phyloP scores from a whole-genome alignment of 805 yeast genomes.

The Hyphopichia homilentoma region DNA sequence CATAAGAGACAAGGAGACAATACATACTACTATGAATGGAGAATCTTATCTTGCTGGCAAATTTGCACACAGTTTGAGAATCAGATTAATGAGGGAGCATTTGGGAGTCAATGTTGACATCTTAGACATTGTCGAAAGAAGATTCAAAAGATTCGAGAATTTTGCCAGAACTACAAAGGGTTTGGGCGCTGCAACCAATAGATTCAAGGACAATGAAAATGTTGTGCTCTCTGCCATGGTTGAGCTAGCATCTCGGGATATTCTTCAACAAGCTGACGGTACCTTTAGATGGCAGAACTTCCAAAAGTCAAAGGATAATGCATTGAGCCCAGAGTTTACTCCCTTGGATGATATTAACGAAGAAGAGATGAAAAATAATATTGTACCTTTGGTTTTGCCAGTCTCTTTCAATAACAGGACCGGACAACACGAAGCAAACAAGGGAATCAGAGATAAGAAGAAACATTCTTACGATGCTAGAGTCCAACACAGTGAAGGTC shows the following conservation, averaged over 20 bases:
- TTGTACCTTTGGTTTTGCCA: slow-evolving; percentile 35
- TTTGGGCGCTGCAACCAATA: slow-evolving; percentile 41
- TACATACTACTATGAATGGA: slow-evolving; percentile 76
- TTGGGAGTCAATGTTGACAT: slow-evolving; percentile 89
- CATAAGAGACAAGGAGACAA: slow-evolving; percentile 75
- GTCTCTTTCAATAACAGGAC: slow-evolving; percentile 84
- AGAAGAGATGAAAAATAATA: slow-evolving; percentile 20
- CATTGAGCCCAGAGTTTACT: slow-evolving; percentile 11
- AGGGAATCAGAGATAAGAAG: slow-evolving; percentile 81
- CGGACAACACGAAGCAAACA: slow-evolving; percentile 68
- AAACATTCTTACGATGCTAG: slow-evolving; percentile 78
- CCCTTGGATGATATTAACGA: slow-evolving; percentile 25
- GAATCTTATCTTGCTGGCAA: slow-evolving; percentile 75
- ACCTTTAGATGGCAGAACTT: slow-evolving; percentile 42
- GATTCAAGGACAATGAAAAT: slow-evolving; percentile 30
- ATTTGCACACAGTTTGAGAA: slow-evolving; percentile 84
- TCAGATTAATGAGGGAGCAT: slow-evolving; percentile 95
- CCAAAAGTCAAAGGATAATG: slow-evolving; percentile 13
- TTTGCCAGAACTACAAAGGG: slow-evolving; percentile 43
- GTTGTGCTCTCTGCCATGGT: slow-evolving; percentile 60
- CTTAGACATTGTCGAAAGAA: slow-evolving; percentile 74
- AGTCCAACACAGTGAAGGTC: slow-evolving; percentile 62
- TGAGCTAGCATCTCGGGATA: slow-evolving; percentile 69
- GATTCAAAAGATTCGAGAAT: slow-evolving; percentile 49
- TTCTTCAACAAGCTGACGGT: slow-evolving; percentile 49